Base-by-base conservation (phyloP, 228 moss, liverwort and hornwort genomes). In the Sphagnum magellanicum region DNA sequence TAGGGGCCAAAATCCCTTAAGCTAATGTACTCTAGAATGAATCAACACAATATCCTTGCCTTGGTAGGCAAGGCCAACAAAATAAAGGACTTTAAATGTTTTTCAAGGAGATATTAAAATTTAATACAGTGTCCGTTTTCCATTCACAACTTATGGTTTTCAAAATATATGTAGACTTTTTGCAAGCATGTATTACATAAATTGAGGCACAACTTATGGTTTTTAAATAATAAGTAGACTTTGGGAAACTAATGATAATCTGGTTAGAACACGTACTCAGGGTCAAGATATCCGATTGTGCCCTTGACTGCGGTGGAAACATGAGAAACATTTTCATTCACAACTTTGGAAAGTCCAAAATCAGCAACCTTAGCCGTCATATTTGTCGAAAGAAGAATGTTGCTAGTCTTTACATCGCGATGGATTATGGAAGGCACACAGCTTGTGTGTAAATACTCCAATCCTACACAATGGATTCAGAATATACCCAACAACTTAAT, bases 281-380 rank as follows among this genome's bases (percentile, higher is more conserved):
- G 17, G 17, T 17, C 17, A 17, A 17, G 17, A 17, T 17, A 17
- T 17, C 17, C 63, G 0, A 77, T 76, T 16, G 81, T 81, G 6
- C 81, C 81, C 63, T 77, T 81, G 11, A 81, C 81, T 1, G 77
- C 32, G 4, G 81, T 81, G 6, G 77, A 76, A 4, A 81, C 65
- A 52, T 73, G 63, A 12, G 67, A 66, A 7, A 5, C 10, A 0
- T 50, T 59, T 16, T 16, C 51, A 0, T 49, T 59, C 17, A 17
- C 17, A 0, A 73, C 77, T 64, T 67, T 71, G 17, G 76, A 76
- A 5, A 81, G 72, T 10, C 81, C 81, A 16, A 81, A 81, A 50
- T 81, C 81, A 6, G 81, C 70, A 13, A 81, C 77, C 67, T 74
- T 76, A 48, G 77, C 81, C 5, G 76, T 67, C 69, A 70, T 70